Evolutionary conservation across 1,139 yeast species (phyloP).

Genomic region (Meyerozyma athensensis): DNA sequence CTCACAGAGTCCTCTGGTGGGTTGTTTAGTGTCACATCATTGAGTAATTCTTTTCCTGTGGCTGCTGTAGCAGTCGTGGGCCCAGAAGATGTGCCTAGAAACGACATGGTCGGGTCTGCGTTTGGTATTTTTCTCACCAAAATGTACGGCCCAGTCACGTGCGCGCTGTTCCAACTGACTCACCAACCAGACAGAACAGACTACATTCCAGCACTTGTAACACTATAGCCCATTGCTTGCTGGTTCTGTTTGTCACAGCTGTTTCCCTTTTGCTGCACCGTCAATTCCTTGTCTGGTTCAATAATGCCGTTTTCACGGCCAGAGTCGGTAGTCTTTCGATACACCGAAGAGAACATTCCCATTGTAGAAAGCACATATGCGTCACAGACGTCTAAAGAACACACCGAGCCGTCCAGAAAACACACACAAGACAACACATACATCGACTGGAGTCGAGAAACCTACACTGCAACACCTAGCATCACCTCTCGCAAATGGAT

Average conservation of each 20-base stretch:
- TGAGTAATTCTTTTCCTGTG: slow-evolving; percentile 34
- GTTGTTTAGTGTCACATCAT: slow-evolving; percentile 72
- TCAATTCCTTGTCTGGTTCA: slow-evolving; percentile 26
- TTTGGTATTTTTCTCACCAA: not conserved
- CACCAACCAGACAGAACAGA: too few species aligned
- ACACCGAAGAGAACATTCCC: not conserved
- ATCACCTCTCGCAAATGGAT: slow-evolving; percentile 2
- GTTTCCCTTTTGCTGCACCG: too few species aligned
- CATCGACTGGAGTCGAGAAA: slow-evolving; percentile 3
- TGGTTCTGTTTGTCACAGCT: not conserved
- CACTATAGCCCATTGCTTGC: too few species aligned
- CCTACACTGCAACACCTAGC: not conserved
- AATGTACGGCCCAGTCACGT: too few species aligned
- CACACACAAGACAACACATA: slow-evolving; percentile 1
- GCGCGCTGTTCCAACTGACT: too few species aligned
- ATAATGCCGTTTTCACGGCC: not conserved
- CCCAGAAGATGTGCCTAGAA: slow-evolving; percentile 6
- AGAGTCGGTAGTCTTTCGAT: not conserved
- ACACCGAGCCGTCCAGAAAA: too few species aligned
- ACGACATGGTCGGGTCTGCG: slow-evolving; percentile 8
- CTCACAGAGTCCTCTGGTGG: slow-evolving; percentile 91
- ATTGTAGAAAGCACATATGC: not conserved
- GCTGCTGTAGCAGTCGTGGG: slow-evolving; percentile 11
- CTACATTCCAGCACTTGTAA: too few species aligned
- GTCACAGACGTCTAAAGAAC: not conserved